A percentile compares a stretch with the other conserved stretches of the same genome.
Evolutionary conservation across 2,329 filamentous ascomycete genomes (phyloP).

Genomic region (Colletotrichum caudatum): DNA sequence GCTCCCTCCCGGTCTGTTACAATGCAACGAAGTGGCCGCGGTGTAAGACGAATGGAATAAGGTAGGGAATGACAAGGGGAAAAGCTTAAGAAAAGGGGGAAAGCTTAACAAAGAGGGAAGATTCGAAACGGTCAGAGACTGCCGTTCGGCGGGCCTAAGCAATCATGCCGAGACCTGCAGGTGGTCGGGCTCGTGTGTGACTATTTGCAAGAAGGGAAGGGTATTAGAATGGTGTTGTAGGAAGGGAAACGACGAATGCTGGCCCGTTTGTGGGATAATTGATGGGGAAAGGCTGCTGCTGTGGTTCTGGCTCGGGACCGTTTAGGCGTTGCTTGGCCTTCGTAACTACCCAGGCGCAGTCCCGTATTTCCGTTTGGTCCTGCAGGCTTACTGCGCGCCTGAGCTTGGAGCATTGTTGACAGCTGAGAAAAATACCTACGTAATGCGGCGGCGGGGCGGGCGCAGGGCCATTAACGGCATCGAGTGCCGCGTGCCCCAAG

Average conservation of each 20-base stretch:
- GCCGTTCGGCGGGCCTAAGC: conserved; percentile 27
- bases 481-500: background rate
- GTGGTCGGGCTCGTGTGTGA: conserved; percentile 10
- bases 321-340: conserved; percentile 8
- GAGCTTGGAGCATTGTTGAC: background rate
- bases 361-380: conserved; percentile 31
- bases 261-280: background rate
- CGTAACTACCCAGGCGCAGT: conserved; percentile 10
- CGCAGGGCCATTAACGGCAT: conserved; percentile 8
- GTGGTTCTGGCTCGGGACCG: background rate
- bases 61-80: background rate
- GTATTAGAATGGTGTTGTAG: background rate
- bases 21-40: background rate
- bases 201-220: conserved; percentile 9
- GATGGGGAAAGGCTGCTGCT: background rate
- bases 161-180: conserved; percentile 22
- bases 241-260: background rate
- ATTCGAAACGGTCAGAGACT: conserved; percentile 26
- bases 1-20: background rate
- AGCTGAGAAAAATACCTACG: background rate
- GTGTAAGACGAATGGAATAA: background rate
- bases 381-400: background rate
- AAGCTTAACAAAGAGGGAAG: too few species aligned
- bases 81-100: background rate
- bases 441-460: conserved; percentile 6